Conservation (phyloP, 1,139 yeast species). For the Yamadazyma aaseri region DNA sequence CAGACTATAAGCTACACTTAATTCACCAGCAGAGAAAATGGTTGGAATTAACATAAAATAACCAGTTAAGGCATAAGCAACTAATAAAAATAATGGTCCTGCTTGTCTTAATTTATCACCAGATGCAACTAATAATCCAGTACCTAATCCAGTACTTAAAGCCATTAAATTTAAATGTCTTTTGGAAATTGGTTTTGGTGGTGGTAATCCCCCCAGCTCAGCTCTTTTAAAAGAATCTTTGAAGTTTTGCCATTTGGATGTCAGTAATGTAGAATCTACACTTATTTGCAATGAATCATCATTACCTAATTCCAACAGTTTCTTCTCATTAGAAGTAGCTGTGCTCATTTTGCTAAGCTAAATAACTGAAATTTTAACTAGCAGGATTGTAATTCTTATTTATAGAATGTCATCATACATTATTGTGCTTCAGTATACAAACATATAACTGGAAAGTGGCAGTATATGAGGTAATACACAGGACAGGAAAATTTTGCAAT, state of each 20-base stretch:
- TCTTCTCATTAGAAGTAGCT: conserved; percentile 9
- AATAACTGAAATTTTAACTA: too few species aligned
- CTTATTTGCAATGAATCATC: conserved; percentile 12
- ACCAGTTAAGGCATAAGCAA: conserved; percentile 34
- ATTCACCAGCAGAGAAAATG: conserved; percentile 35
- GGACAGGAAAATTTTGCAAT: background rate
- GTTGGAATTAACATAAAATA: conserved; percentile 36
- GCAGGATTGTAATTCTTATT: too few species aligned
- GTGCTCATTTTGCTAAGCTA: too few species aligned
- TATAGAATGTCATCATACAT: too few species aligned
- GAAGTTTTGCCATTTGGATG: conserved; percentile 15
- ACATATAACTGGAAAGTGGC: too few species aligned
- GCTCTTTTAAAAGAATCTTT: conserved; percentile 19
- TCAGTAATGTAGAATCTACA: conserved; percentile 1
- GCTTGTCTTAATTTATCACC: conserved; percentile 32
- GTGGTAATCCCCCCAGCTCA: conserved; percentile 14
- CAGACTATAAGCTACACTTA: conserved; percentile 31
- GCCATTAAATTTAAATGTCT: conserved; percentile 34
- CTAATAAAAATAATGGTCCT: conserved; percentile 34
- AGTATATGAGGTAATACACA: background rate
- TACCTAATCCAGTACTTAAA: conserved; percentile 35
- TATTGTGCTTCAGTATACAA: too few species aligned
- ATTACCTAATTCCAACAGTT: conserved; percentile 5
- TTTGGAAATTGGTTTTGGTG: conserved; percentile 19
- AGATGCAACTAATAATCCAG: conserved; percentile 38